A percentile compares a stretch with the other conserved stretches of the same genome.
These are phyloP conservation scores for Curvularia hawaiiensis DNA, from an alignment of 2,329 filamentous ascomycete genomes.

Conservation along the genomic window DNA sequence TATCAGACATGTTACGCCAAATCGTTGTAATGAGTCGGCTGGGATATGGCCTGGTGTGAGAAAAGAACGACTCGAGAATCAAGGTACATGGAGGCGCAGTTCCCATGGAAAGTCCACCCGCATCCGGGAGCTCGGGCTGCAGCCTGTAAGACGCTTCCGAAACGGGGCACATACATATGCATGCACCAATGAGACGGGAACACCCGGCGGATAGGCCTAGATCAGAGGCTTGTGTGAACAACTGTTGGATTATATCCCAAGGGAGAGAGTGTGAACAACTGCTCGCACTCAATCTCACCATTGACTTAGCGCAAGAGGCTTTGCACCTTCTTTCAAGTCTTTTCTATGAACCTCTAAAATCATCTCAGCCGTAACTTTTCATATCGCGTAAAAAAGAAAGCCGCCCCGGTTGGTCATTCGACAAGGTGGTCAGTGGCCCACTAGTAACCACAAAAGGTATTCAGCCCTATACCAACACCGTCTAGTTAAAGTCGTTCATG, in stretches of 20 bases:
- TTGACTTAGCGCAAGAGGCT: background rate
- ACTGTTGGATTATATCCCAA: conserved; percentile 12
- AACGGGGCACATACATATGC: background rate
- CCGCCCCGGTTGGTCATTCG: background rate
- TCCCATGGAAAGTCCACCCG: background rate
- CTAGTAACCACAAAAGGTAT: background rate
- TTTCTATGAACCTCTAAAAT: conserved; percentile 1
- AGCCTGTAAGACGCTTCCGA: conserved; percentile 1
- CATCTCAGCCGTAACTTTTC: conserved; percentile 12
- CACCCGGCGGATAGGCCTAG: conserved; percentile 7
- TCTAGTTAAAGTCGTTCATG: conserved; percentile 48
- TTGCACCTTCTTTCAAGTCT: conserved; percentile 4
- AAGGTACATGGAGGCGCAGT: background rate
- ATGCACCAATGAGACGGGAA: conserved; percentile 12
- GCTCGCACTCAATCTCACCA: conserved; percentile 13
- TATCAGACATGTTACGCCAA: background rate
- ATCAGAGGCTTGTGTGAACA: conserved; percentile 11
- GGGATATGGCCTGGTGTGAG: background rate
- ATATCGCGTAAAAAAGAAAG: conserved; percentile 2
- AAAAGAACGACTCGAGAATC: background rate
- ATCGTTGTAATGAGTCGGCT: background rate
- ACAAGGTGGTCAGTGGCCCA: background rate
- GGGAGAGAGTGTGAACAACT: conserved; percentile 8
- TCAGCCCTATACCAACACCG: background rate
- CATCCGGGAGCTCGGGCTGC: conserved; percentile 1